Conservation (phyloP, 2,329 filamentous ascomycete species). For the Alternaria triticimaculans region DNA sequence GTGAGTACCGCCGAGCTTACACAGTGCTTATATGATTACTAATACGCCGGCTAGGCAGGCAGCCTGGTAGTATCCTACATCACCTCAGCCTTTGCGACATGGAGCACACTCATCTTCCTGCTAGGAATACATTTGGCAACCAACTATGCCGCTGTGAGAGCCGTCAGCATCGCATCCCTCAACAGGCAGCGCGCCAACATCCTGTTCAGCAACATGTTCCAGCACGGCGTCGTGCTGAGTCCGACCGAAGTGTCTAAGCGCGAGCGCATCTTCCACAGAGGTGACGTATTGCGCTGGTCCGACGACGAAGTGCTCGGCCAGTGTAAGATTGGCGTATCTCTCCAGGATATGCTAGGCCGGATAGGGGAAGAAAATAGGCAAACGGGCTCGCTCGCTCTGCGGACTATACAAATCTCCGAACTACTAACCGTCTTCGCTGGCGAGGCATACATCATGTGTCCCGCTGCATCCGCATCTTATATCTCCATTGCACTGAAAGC, state of each 20-base stretch:
- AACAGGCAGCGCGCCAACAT: slow-evolving; percentile 88
- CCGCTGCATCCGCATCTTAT: slow-evolving; percentile 42
- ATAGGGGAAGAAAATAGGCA: slow-evolving; percentile 31
- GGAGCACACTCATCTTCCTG: slow-evolving; percentile 73
- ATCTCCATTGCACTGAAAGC: slow-evolving; percentile 70
- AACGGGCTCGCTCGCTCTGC: slow-evolving; percentile 36
- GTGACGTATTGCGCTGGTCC: slow-evolving; percentile 68
- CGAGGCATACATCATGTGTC: slow-evolving; percentile 69
- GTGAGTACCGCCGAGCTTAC: slow-evolving; percentile 48
- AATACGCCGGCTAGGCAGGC: slow-evolving; percentile 61
- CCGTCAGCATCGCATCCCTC: slow-evolving; percentile 81
- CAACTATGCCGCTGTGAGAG: slow-evolving; percentile 84
- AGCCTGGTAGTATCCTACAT: slow-evolving; percentile 81
- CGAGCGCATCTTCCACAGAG: slow-evolving; percentile 67
- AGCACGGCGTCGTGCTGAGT: slow-evolving; percentile 58
- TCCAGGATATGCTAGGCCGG: slow-evolving; percentile 47
- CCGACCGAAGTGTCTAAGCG: slow-evolving; percentile 69
- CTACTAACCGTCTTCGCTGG: slow-evolving; percentile 60
- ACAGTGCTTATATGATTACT: slow-evolving; percentile 6
- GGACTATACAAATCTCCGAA: slow-evolving; percentile 51
- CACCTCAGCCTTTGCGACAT: slow-evolving; percentile 73
- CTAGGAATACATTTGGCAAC: slow-evolving; percentile 79
- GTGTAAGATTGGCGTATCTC: slow-evolving; percentile 61
- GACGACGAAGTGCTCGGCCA: slow-evolving; percentile 57
- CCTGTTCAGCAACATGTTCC: slow-evolving; percentile 64